A percentile compares a stretch with the other conserved stretches of the same genome.
These are phyloP conservation scores for Yamadazyma kitorensis DNA, from an alignment of 805 yeast genomes.

Conservation along the genomic window DNA sequence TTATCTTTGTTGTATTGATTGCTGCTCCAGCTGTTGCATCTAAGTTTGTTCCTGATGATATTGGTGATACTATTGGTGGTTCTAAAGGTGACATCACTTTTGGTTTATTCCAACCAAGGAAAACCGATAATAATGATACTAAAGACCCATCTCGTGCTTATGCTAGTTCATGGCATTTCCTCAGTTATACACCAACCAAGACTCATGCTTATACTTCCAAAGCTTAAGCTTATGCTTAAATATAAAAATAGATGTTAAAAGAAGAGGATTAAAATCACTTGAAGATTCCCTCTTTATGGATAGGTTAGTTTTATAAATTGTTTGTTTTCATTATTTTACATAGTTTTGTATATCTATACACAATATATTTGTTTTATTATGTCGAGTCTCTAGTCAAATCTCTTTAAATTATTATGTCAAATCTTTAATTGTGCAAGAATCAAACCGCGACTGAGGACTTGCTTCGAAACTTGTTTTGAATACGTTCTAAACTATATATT, in stretches of 20 bases:
- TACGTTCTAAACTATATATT: too few relatives aligned
- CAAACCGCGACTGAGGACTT: too few relatives aligned
- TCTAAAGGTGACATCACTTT: slow-evolving; percentile 32
- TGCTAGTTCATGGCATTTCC: slow-evolving; percentile 34
- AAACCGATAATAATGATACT: slow-evolving; percentile 79
- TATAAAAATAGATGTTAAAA: background rate
- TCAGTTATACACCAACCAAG: slow-evolving; percentile 46
- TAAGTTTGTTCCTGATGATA: slow-evolving; percentile 42
- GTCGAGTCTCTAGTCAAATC: too few relatives aligned
- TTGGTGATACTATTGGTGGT: slow-evolving; percentile 22
- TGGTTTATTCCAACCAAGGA: slow-evolving; percentile 91
- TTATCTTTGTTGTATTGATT: slow-evolving; percentile 70
- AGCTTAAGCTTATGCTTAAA: slow-evolving; percentile 24
- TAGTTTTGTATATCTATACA: slow-evolving; percentile 5
- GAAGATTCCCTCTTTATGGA: slow-evolving; percentile 1
- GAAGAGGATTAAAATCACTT: background rate
- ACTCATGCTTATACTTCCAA: slow-evolving; percentile 57
- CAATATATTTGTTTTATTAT: slow-evolving; percentile 1
- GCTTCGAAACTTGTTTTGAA: too few relatives aligned
- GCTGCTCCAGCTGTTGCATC: slow-evolving; percentile 92
- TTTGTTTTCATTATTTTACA: slow-evolving; percentile 7
- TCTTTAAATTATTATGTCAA: too few relatives aligned
- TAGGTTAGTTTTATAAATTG: slow-evolving; percentile 6
- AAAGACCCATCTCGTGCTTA: slow-evolving; percentile 44
- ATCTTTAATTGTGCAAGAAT: too few relatives aligned